phyloP scores from a whole-genome alignment of 1,284 basidiomycete species.

The Pseudozyma sp. region DNA sequence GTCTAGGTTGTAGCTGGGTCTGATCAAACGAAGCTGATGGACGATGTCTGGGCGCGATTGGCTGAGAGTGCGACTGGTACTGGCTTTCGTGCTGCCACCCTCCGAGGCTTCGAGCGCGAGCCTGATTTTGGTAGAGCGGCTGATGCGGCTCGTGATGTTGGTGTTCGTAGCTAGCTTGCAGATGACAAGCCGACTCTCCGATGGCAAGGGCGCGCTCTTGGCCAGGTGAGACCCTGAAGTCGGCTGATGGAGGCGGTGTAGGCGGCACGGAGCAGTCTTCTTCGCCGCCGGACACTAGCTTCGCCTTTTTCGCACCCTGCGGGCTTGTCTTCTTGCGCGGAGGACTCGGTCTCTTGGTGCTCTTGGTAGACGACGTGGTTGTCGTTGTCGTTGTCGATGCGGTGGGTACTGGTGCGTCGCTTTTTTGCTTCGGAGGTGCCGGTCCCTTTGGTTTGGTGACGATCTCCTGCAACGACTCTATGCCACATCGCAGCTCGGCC shows the following conservation, averaged over 20 bases:
- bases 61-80: constrained; percentile 1
- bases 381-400: background rate
- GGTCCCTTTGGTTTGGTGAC: constrained; percentile 4
- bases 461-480: constrained; percentile 12
- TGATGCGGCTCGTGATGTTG: background rate
- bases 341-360: constrained; percentile 12
- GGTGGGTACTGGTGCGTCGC: constrained; percentile 1
- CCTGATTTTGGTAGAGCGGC: background rate
- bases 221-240: background rate
- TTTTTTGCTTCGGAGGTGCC: background rate
- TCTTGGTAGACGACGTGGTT: background rate
- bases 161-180: background rate
- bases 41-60: background rate
- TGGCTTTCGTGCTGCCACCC: background rate
- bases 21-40: background rate
- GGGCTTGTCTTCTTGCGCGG: constrained; percentile 15
- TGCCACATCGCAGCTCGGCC: constrained; percentile 9
- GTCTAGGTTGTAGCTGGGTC: constrained; percentile 4
- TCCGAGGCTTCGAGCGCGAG: background rate
- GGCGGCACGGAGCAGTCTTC: background rate
- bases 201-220: background rate
- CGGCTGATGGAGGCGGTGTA: background rate
- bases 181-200: background rate
- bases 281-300: constrained; percentile 2
- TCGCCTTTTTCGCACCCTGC: constrained; percentile 17